These are phyloP conservation scores for Dryas integrifolia DNA, from an alignment of 331 rosid genomes.

Conservation along the genomic window DNA sequence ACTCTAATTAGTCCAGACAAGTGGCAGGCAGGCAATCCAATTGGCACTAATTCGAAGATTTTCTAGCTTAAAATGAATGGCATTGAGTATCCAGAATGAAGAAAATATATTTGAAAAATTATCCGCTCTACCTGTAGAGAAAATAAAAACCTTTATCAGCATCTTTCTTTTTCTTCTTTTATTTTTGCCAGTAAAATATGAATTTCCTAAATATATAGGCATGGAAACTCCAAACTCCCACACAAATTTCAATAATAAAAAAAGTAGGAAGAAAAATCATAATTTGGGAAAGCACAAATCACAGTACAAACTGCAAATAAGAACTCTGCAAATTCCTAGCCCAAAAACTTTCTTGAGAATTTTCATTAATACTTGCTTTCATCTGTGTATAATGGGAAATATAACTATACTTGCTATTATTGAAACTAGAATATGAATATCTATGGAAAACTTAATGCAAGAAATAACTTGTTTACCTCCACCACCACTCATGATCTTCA, in stretches of 20 bases:
- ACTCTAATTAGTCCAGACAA: slow-evolving; percentile 12
- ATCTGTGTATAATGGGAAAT: background rate
- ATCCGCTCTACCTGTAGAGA: background rate
- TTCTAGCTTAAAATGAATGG: too few relatives aligned
- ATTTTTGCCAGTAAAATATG: background rate
- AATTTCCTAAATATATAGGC: background rate
- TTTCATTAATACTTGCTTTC: background rate
- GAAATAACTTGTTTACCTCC: slow-evolving; percentile 59
- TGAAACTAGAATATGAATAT: background rate
- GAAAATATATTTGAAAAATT: background rate
- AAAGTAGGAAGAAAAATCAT: background rate
- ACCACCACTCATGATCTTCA: slow-evolving; percentile 99
- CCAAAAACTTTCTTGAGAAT: background rate
- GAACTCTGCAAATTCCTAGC: background rate
- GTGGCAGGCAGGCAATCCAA: background rate
- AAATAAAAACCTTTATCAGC: background rate
- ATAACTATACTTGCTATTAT: background rate
- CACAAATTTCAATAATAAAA: background rate
- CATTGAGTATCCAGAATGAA: background rate
- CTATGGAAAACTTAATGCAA: background rate
- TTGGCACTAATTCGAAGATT: background rate
- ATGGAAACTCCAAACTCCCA: background rate
- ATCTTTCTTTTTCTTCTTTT: background rate
- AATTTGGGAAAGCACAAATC: background rate
- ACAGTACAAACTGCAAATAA: background rate